These are phyloP conservation scores for Reticulascus tulasneorum DNA, from an alignment of 2,329 filamentous ascomycete genomes.

Conservation along the genomic window DNA sequence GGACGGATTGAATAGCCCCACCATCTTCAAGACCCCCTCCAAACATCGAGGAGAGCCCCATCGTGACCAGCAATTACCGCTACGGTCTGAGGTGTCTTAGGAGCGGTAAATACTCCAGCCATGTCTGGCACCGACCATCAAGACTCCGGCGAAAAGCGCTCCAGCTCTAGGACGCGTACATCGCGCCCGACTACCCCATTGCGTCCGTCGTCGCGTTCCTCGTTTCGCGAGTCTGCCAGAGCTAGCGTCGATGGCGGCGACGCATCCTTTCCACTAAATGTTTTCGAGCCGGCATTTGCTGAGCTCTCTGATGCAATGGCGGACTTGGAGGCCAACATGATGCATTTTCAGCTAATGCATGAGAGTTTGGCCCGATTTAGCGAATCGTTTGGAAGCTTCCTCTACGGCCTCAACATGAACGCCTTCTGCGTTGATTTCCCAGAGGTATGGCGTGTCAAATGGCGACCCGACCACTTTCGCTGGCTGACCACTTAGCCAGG, in stretches of 20 bases:
- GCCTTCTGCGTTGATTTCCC: conserved; percentile 98
- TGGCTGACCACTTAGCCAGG: conserved; percentile 42
- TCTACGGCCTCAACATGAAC: conserved; percentile 98
- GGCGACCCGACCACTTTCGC: conserved; percentile 2
- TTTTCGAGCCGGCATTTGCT: conserved; percentile 84
- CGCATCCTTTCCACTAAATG: conserved; percentile 66
- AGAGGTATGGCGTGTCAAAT: conserved; percentile 62
- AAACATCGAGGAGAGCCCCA: too few relatives aligned
- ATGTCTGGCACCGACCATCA: conserved; percentile 21
- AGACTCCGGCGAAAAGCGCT: conserved; percentile 32
- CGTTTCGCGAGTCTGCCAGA: conserved; percentile 72
- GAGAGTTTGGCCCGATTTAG: conserved; percentile 90
- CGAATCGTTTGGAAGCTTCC: conserved; percentile 91
- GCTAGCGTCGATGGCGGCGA: conserved; percentile 44
- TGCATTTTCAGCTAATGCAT: conserved; percentile 96
- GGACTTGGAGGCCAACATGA: conserved; percentile 94
- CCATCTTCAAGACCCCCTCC: too few relatives aligned
- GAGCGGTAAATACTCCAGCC: too few relatives aligned
- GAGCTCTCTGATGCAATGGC: conserved; percentile 93
- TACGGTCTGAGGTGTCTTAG: too few relatives aligned
- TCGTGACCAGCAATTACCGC: too few relatives aligned
- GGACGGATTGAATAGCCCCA: too few relatives aligned
- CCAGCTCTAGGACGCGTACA: conserved; percentile 58
- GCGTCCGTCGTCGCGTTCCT: conserved; percentile 83
- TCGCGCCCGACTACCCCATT: conserved; percentile 89